Base-by-base conservation (phyloP, 2,329 filamentous ascomycete species). In the Stachybotrys chartarum region DNA sequence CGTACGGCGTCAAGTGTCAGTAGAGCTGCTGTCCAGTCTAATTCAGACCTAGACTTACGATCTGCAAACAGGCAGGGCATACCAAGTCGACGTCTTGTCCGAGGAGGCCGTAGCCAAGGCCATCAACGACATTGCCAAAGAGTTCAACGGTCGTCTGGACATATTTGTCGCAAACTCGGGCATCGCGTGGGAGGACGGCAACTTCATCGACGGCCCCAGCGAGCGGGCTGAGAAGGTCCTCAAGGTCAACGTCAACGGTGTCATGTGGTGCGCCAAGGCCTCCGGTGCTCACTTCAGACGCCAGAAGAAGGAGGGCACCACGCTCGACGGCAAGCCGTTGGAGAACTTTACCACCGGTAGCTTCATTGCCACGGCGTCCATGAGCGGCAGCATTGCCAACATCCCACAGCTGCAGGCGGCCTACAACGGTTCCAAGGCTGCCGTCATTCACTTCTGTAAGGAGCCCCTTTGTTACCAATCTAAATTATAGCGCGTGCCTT, bases 151-250 rank as follows among this genome's bases (percentile, higher is more conserved):
- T 57, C 82, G 87, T 6, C 80, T 93, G 8, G 89, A 92, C 64
- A 77, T 91, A 61, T 91, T 93, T 63, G 82, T 92, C 49, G 88
- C 89, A 62, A 93, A 94, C 67, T 85, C 86, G 14, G 88, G 88
- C 53, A 85, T 91, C 54, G 79, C 85, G 0, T 92, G 87, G 87
- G 85, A 80, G 2, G 78, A 89, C 57, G 86, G 86, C 0, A 68
- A 84, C 8, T 83, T 87, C 66, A 76, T 90, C 42, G 84, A 89
- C 58, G 86, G 84, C 30, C 73, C 81, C 6, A 66, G 85, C 17
- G 79, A 83, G 17, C 81, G 83, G 63, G 89, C 88, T 72, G 78
- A 78, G 52, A 80, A 84, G 58, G 86, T 93, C 45, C 78, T 91
- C 61, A 74, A 77, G 50, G 86, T 87, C 52, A 88, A 94, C 69